Base-by-base conservation (phyloP, 176 grass and related monocot genomes). In the Carex littledalei region DNA sequence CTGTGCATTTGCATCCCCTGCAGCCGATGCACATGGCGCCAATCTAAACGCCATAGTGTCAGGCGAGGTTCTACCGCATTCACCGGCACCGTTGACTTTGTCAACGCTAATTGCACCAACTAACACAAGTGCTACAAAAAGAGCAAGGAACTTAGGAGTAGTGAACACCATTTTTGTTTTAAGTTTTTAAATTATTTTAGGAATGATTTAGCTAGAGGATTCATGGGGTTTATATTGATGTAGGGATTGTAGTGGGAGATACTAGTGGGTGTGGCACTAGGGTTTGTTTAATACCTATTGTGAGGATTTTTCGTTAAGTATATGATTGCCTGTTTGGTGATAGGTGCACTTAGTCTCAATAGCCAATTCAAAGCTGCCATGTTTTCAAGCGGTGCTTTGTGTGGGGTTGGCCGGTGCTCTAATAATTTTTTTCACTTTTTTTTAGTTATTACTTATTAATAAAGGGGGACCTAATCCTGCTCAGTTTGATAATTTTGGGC, bases 41-140 rank as follows among this genome's bases (percentile, higher is more conserved):
- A 98, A 71, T 86, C 87, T 88, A 1, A 93, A 82, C 6, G 92
- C 91, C 89, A 93, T 85, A 35, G 60, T 31, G 54, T 93, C 89
- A 21, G 84, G 84, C 2, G 92, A 84, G 0, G 77, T 54, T 60
- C 79, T 90, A 41, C 95, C 95, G 49, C 95, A 98, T 71, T 98
- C 88, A 20, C 91, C 95, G 0, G 95, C 91, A 17, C 79, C 92
- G 63, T 84, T 70, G 20, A 72, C 90, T 17, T 43, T 83, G 15
- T 85, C 72, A 52, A 86, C 3, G 34, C 57, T 83, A 4, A 71
- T 59, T 0, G 83, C n/a, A 13, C 76, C 32, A 26, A 84, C 76
- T 8, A 90, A 31, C 67, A 93, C 26, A 71, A 94, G 39, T 79
- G 88, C 69, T 54, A 37, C 81, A 5, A 90, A 50, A 8, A 93